phyloP scores from a whole-genome alignment of 2,329 filamentous ascomycete genomes.

The Incumbomyces lentus region DNA sequence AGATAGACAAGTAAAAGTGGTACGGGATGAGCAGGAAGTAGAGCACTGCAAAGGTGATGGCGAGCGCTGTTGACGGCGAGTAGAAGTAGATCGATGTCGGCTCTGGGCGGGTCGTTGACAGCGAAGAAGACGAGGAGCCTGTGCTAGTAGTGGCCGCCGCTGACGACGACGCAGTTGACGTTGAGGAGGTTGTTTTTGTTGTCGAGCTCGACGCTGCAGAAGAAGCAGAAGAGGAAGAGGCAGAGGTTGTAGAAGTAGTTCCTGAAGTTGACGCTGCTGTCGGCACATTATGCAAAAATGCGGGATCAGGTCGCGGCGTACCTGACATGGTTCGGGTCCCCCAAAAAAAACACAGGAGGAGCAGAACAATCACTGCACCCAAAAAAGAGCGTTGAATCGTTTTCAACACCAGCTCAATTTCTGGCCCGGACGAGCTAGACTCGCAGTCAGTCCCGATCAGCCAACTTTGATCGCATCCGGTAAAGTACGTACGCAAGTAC shows the following conservation, averaged over 20 bases:
- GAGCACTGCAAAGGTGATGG: slow-evolving; percentile 33
- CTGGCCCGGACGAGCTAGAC: too few species aligned
- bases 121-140: slow-evolving; percentile 24
- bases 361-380: not conserved
- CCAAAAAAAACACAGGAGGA: too few species aligned
- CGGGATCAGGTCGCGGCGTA: not conserved
- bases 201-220: not conserved
- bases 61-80: slow-evolving; percentile 33
- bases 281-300: slow-evolving; percentile 3
- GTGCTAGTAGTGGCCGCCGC: not conserved
- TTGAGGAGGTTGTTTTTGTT: not conserved
- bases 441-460: too few species aligned
- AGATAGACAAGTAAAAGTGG: slow-evolving; percentile 33
- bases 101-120: not conserved
- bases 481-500: too few species aligned
- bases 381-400: too few species aligned
- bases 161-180: not conserved
- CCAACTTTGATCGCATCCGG: too few species aligned
- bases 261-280: not conserved
- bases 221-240: not conserved
- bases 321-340: slow-evolving; percentile 3
- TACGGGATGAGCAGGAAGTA: slow-evolving; percentile 31
- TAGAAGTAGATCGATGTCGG: slow-evolving; percentile 34
- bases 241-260: not conserved
- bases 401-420: too few species aligned